Conservation (phyloP, 2,329 filamentous ascomycete species). For the Rhinocladiella mackenziei region DNA sequence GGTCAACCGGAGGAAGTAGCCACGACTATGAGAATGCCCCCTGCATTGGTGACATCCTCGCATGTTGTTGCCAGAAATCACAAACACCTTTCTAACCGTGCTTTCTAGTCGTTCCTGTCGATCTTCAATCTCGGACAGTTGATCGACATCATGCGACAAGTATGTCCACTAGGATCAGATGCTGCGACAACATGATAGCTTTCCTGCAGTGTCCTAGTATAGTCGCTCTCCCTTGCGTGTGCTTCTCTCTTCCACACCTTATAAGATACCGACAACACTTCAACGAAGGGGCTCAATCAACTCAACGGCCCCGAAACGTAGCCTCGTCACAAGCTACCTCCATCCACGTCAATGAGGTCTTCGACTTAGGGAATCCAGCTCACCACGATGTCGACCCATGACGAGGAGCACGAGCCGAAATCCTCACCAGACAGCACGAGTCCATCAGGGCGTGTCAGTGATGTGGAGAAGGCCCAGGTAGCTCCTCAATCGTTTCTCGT, state of each 20-base stretch:
- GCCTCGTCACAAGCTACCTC: no score
- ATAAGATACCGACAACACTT: neutral
- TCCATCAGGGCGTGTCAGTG: slow-evolving; percentile 1
- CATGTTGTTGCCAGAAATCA: no score
- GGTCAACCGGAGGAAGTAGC: neutral
- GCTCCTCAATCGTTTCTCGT: slow-evolving; percentile 50
- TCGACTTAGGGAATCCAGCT: slow-evolving; percentile 1
- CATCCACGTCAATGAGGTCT: neutral
- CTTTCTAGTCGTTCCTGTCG: no score
- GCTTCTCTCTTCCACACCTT: neutral
- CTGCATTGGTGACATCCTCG: no score
- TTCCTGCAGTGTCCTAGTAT: neutral
- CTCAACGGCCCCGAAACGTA: no score
- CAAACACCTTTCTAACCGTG: no score
- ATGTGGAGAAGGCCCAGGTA: slow-evolving; percentile 2
- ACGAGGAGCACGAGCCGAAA: slow-evolving; percentile 2
- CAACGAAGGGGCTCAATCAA: neutral
- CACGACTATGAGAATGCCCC: no score
- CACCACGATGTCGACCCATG: slow-evolving; percentile 1
- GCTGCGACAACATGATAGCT: no score
- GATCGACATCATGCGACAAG: no score
- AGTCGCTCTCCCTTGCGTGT: neutral
- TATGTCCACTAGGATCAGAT: no score
- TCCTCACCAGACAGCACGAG: slow-evolving; percentile 1
- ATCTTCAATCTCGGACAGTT: no score